Base-by-base conservation (phyloP, 1,139 yeast species). In the Arxiozyma bovina region DNA sequence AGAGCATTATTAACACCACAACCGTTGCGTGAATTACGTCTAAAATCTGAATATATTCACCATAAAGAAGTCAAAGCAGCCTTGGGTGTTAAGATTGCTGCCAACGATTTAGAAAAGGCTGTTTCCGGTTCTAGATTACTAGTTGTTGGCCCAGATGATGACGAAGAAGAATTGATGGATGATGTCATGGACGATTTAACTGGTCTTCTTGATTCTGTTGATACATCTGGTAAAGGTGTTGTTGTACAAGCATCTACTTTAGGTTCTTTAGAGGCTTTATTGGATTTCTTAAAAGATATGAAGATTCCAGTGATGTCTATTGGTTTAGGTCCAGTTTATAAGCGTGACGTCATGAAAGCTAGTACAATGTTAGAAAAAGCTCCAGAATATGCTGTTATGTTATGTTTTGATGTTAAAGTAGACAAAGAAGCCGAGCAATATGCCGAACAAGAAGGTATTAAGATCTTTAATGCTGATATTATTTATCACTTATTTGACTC, bases 61-160 rank as follows among this genome's bases (percentile, higher is more conserved):
- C 93, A 89, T 74, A 93, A 93, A 72, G 96, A 91, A 74, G 98
- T 93, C 59, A 93, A 91, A 77, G 99, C 99, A 42, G 99, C 99
- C 42, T 79, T 93, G 64, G 99, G 99, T 80, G 98, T 94, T 57
- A 93, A 94, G 79, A 88, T 93, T 70, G 95, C 98, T 55, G 99
- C 99, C 45, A 87, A 88, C 70, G 99, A 93, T 71, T 80, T 93
- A 65, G 99, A 94, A 68, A 93, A 93, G 76, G 99, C 99, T 9
- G 96, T 93, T 70, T 98, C 99, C 52, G 99, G 99, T 74, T 94
- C 99, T 41, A 82, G 99, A 70, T 78, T 93, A 73, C 75, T 94
- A 61, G 94, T 93, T 63, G 97, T 90, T 61, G 96, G 96, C 46
- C 96, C 93, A 62, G 97, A 89, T 59, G 99, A 94, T 63, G 97